phyloP scores from a whole-genome alignment of 257 asterid genomes.

The Prunella vulgaris region DNA sequence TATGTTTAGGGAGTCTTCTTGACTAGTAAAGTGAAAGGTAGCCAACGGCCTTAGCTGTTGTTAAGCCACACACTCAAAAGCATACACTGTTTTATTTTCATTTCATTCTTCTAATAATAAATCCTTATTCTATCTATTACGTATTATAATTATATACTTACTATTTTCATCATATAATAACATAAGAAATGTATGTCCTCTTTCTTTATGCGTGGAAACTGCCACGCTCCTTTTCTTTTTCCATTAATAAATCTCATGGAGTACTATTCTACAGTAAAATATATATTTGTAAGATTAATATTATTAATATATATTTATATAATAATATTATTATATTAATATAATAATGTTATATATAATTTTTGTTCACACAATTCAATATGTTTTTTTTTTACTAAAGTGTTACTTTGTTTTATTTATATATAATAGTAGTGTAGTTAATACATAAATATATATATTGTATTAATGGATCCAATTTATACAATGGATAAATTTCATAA shows the following conservation, averaged over 20 bases:
- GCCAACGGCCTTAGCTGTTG: conserved; percentile 30
- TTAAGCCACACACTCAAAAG: conserved; percentile 36
- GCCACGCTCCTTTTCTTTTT: not conserved
- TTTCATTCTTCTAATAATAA: conserved; percentile 1
- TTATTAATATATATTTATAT: too few relatives aligned
- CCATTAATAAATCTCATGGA: not conserved
- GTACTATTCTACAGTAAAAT: too few relatives aligned
- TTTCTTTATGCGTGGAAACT: not conserved
- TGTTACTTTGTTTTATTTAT: too few relatives aligned
- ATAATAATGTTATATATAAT: too few relatives aligned
- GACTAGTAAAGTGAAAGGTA: conserved; percentile 72
- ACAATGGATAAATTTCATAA: too few relatives aligned
- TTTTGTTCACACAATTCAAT: too few relatives aligned
- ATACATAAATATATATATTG: too few relatives aligned
- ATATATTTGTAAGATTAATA: too few relatives aligned
- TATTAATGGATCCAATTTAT: too few relatives aligned
- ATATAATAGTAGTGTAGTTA: too few relatives aligned
- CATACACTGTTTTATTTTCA: not conserved
- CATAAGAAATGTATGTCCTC: not conserved
- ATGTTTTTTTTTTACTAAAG: too few relatives aligned
- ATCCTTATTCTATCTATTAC: not conserved
- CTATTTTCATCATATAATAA: not conserved
- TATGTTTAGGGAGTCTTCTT: conserved; percentile 35
- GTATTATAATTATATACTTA: not conserved
- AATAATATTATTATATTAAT: too few relatives aligned